phyloP scores from a whole-genome alignment of 345 rosid species.

The Populus nigra region DNA sequence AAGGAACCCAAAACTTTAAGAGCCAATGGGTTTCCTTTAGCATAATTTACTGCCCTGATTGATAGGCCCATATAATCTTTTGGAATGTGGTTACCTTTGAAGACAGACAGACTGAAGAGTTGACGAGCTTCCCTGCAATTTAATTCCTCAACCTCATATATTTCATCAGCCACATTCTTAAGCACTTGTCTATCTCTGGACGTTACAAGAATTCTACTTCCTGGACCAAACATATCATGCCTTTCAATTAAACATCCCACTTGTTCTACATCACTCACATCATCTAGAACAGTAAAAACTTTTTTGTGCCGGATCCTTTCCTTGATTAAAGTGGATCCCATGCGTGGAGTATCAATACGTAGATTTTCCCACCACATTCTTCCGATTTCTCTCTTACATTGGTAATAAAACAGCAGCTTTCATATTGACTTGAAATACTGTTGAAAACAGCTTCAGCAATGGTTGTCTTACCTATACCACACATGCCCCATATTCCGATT shows the following conservation, averaged over 20 bases:
- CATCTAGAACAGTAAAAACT: slow-evolving; percentile 4
- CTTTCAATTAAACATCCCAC: background rate
- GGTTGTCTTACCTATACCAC: background rate
- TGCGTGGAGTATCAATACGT: background rate
- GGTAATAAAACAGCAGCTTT: background rate
- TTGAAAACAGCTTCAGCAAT: background rate
- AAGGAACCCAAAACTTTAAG: slow-evolving; percentile 20
- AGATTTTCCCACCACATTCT: background rate
- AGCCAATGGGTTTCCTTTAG: slow-evolving; percentile 13
- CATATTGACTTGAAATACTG: background rate
- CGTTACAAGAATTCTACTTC: slow-evolving; percentile 11
- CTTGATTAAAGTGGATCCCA: too few relatives aligned
- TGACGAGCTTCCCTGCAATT: background rate
- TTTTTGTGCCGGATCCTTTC: background rate
- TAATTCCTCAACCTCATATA: slow-evolving; percentile 2
- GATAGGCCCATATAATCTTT: background rate
- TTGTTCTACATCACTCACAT: background rate
- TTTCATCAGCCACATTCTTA: background rate
- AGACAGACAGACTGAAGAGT: slow-evolving; percentile 8
- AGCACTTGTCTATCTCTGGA: slow-evolving; percentile 20
- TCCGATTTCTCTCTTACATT: background rate
- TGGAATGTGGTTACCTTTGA: background rate
- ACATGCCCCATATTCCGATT: background rate
- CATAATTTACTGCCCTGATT: background rate
- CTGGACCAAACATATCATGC: background rate